A percentile compares a stretch with the other conserved stretches of the same genome.
Evolutionary conservation across 2,329 filamentous ascomycete genomes (phyloP).

Genomic region (Rhytidhysteron rufulum): DNA sequence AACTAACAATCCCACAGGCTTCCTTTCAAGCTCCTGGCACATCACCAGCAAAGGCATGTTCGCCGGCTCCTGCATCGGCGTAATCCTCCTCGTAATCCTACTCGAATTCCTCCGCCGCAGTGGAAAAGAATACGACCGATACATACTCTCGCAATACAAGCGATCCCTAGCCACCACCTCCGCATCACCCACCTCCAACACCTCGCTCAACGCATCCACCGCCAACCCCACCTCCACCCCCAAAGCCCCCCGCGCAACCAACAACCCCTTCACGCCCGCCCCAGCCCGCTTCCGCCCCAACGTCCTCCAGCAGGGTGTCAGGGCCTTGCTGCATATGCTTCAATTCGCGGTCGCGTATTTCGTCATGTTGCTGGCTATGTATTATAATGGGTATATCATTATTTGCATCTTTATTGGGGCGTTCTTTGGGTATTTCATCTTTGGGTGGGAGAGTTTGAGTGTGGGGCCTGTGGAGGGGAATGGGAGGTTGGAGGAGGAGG

Average conservation of each 20-base stretch:
- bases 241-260: neutral
- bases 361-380: constrained; percentile 69
- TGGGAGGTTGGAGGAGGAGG: neutral
- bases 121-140: constrained; percentile 69
- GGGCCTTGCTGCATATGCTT: constrained; percentile 64
- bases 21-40: constrained; percentile 67
- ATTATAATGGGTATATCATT: constrained; percentile 68
- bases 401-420: constrained; percentile 37
- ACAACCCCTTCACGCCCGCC: neutral
- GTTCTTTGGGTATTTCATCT: constrained; percentile 33
- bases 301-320: constrained; percentile 61
- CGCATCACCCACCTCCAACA: constrained; percentile 15
- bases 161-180: constrained; percentile 22
- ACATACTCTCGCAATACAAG: constrained; percentile 55
- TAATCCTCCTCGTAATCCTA: constrained; percentile 66
- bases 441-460: constrained; percentile 26
- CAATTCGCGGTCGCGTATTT: constrained; percentile 76
- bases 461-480: neutral
- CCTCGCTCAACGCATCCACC: constrained; percentile 10
- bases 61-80: constrained; percentile 74
- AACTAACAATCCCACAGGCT: constrained; percentile 42
- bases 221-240: neutral
- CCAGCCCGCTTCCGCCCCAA: constrained; percentile 48
- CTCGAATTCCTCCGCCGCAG: constrained; percentile 70
- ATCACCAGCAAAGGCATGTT: constrained; percentile 69